These are phyloP conservation scores for Glebionis coronaria DNA, from an alignment of 129 eudicot genomes.

Conservation along the genomic window DNA sequence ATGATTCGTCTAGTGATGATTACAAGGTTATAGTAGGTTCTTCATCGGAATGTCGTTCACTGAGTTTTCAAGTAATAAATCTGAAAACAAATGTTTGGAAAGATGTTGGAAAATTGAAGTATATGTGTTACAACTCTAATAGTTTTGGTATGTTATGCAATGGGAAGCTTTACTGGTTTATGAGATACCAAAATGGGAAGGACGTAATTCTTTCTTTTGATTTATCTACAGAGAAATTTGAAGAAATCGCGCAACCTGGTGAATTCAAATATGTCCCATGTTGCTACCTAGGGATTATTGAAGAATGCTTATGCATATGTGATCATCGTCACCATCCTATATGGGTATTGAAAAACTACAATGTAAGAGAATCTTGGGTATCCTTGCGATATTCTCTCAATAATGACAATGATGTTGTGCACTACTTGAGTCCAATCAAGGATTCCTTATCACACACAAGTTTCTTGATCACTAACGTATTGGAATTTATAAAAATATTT, in stretches of 20 bases:
- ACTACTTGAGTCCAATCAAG: too few species aligned
- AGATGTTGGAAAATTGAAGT: too few species aligned
- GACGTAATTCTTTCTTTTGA: not conserved
- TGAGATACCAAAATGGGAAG: too few species aligned
- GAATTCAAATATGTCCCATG: not conserved
- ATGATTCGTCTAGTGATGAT: conserved; percentile 5
- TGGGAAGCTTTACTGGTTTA: too few species aligned
- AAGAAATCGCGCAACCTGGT: not conserved
- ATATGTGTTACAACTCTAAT: too few species aligned
- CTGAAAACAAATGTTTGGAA: too few species aligned
- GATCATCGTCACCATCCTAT: not conserved
- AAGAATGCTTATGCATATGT: not conserved
- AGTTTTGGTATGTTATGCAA: too few species aligned
- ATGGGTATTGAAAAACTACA: conserved; percentile 4
- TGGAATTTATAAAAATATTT: too few species aligned
- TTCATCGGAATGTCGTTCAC: too few species aligned
- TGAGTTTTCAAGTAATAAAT: too few species aligned
- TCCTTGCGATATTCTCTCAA: not conserved
- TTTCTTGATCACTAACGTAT: too few species aligned
- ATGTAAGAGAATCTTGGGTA: not conserved
- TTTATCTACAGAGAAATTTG: conserved; percentile 6
- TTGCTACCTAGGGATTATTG: not conserved
- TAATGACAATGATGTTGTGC: not conserved
- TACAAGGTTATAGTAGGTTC: conserved; percentile 1
- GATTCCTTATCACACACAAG: too few species aligned